Evolutionary conservation across 2,329 filamentous ascomycete species (phyloP), one percentile per base, ranked within the genome.

Genomic region (Penicillium brasilianum): DNA sequence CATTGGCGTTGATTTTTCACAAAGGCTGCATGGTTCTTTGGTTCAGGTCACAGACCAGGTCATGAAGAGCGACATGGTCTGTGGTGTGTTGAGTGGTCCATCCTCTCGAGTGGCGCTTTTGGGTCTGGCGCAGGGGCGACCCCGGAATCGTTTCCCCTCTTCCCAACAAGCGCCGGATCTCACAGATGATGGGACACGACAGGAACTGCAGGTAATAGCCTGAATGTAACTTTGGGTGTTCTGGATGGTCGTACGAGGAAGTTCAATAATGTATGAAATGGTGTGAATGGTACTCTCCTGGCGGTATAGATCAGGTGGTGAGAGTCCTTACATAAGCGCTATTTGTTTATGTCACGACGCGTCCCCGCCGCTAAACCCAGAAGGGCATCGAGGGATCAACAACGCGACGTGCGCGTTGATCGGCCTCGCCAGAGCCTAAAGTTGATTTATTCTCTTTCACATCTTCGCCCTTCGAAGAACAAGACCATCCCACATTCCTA

Each of bases 381-480:
- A 61, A 25, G 25, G 46, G 59, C 20, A 63, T 69, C 71, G 71
- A 72, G 69, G 69, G 72, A 73, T 71, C 72, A 70, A 71, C 66
- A 71, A 74, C 69, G 71, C 72, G 71, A 64, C 60, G 36, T 49
- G 67, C 65, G 66, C 69, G 71, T 68, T 65, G 60, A 62, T 58
- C 52, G 22, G 34, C 30, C 57, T 30, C 37, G 10, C 6, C 14
- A 53, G 37, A 32, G 51, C 51, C 49, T 57, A 36, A 25, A 32
- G 13, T 59, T 32, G 48, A 59, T 58, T 56, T 63, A 48, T 60
- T 34, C 57, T 57, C 46, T 60, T 32, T 25, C 16, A 9, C 22
- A 36, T 53, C 55, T 48, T 56, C n/a, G n/a, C n/a, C n/a, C 46
- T 37, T 57, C 34, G 28, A n/a, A n/a, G n/a, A n/a, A n/a, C n/a